These are phyloP conservation scores for Coniferiporia sulphurascens DNA, from an alignment of 1,284 basidiomycete genomes.

Conservation along the genomic window DNA sequence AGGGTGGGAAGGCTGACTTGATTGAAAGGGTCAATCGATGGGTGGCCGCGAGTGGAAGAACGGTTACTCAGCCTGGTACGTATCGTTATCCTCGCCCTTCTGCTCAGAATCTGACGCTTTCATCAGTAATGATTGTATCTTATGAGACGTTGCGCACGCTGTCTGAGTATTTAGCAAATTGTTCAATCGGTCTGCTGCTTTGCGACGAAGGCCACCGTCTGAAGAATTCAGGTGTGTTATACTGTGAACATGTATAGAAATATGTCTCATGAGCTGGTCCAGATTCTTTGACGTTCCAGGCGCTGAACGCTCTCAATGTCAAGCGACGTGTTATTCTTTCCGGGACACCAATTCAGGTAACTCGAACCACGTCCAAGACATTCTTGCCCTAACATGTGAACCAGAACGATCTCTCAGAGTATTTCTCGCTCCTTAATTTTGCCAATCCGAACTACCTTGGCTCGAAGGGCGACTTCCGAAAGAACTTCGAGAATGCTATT, in stretches of 20 bases:
- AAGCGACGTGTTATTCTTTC: conserved; percentile 95
- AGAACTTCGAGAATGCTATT: conserved; percentile 95
- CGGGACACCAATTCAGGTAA: conserved; percentile 90
- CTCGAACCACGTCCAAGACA: conserved; percentile 3
- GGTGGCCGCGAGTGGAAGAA: conserved; percentile 82
- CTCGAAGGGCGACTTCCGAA: conserved; percentile 88
- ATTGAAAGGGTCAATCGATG: conserved; percentile 78
- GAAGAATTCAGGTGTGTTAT: conserved; percentile 83
- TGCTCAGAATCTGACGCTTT: background rate
- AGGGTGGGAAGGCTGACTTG: conserved; percentile 79
- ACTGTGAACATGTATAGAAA: background rate
- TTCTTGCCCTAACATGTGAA: conserved; percentile 9
- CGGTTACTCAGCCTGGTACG: conserved; percentile 84
- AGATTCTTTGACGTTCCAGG: conserved; percentile 89
- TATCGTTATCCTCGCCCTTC: background rate
- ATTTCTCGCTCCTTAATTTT: conserved; percentile 94
- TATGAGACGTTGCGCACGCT: conserved; percentile 95
- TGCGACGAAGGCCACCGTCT: conserved; percentile 97
- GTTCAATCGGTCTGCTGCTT: conserved; percentile 85
- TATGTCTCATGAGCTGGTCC: no score
- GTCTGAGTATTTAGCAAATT: conserved; percentile 68
- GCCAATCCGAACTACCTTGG: conserved; percentile 97
- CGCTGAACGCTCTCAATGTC: conserved; percentile 82
- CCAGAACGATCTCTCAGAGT: conserved; percentile 95
- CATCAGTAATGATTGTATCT: conserved; percentile 96